These are phyloP conservation scores for Heliamphora pulchella DNA, from an alignment of 179 eudicot species.

Conservation along the genomic window DNA sequence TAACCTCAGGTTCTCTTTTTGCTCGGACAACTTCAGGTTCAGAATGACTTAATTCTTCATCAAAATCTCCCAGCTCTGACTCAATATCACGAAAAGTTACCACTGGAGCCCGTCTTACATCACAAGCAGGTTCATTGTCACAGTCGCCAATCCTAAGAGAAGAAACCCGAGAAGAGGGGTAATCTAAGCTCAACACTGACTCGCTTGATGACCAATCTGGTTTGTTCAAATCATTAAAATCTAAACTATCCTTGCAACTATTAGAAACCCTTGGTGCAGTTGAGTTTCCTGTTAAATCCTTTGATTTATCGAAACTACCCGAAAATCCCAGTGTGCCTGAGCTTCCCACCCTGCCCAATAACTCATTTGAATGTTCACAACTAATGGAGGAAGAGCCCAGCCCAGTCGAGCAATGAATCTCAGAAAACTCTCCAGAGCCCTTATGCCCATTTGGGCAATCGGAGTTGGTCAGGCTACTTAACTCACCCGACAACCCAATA, in stretches of 20 bases:
- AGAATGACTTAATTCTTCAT: constrained; percentile 33
- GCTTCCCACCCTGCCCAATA: constrained; percentile 46
- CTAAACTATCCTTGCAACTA: constrained; percentile 43
- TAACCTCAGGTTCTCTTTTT: constrained; percentile 46
- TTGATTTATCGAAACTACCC: constrained; percentile 60
- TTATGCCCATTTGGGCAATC: constrained; percentile 38
- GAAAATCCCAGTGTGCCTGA: constrained; percentile 67
- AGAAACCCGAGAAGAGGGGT: constrained; percentile 70
- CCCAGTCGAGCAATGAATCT: constrained; percentile 49
- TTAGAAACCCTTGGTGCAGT: constrained; percentile 38
- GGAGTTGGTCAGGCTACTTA: constrained; percentile 37
- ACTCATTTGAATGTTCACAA: constrained; percentile 53
- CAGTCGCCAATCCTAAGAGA: constrained; percentile 60
- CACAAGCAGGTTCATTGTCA: constrained; percentile 42
- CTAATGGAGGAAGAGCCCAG: constrained; percentile 54
- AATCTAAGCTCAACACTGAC: constrained; percentile 67
- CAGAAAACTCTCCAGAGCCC: constrained; percentile 51
- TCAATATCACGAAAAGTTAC: constrained; percentile 66
- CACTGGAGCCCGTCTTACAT: constrained; percentile 34
- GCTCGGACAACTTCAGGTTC: constrained; percentile 34
- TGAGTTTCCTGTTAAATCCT: constrained; percentile 55
- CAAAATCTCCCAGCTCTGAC: constrained; percentile 39
- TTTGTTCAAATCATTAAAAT: constrained; percentile 43
- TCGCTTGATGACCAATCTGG: constrained; percentile 70
- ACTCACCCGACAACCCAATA: constrained; percentile 37